These are phyloP conservation scores for Serendipita sp. DNA, from an alignment of 768 basidiomycete species.

Conservation along the genomic window DNA sequence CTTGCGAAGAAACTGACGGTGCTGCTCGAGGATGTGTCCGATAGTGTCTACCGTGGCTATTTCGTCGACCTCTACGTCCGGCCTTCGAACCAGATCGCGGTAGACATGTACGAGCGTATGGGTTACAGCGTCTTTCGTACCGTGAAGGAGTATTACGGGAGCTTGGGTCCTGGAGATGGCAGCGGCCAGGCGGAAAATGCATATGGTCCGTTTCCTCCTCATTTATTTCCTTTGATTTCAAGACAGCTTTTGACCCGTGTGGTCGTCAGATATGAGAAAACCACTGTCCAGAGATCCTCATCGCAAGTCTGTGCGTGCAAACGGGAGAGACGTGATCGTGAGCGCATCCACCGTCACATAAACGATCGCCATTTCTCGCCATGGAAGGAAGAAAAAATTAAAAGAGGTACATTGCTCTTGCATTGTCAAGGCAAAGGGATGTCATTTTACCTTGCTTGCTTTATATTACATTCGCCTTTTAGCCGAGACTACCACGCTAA, in stretches of 20 bases:
- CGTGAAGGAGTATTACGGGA: constrained; percentile 81
- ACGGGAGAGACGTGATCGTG: constrained; percentile 24
- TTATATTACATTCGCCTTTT: too few species aligned
- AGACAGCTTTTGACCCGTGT: constrained; percentile 16
- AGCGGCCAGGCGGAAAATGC: constrained; percentile 78
- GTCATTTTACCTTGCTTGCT: too few species aligned
- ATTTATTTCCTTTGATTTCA: background rate
- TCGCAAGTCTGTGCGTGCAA: constrained; percentile 21
- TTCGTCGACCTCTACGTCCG: constrained; percentile 96
- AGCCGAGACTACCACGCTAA: too few species aligned
- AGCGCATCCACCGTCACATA: constrained; percentile 25
- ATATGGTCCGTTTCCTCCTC: constrained; percentile 45
- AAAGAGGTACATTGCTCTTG: too few species aligned
- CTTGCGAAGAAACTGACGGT: constrained; percentile 79
- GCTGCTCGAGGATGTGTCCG: constrained; percentile 72
- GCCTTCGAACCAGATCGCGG: constrained; percentile 69
- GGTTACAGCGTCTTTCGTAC: constrained; percentile 87
- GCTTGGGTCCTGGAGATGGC: constrained; percentile 50
- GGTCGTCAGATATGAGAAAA: constrained; percentile 29
- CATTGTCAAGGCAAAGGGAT: too few species aligned
- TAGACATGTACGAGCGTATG: constrained; percentile 80
- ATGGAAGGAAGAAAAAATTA: too few species aligned
- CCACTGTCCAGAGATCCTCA: constrained; percentile 24
- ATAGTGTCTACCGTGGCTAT: constrained; percentile 63
- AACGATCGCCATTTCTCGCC: background rate